Evolutionary conservation across 495 filamentous ascomycete genomes (phyloP), one percentile per base, ranked within the genome.

Genomic region (Aspergillus coremiiformis): DNA sequence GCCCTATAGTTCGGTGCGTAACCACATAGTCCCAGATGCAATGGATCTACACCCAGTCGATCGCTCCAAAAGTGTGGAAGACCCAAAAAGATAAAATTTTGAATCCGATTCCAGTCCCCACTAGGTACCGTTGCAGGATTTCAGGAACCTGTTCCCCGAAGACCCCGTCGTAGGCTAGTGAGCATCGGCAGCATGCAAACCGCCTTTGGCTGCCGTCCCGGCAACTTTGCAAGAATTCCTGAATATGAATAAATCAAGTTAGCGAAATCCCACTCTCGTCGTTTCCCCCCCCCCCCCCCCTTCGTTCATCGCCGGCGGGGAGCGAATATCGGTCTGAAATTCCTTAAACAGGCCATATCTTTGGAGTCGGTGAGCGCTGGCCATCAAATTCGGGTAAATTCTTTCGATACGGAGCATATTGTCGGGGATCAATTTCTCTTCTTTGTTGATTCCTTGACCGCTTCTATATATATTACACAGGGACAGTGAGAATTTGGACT

Each of bases 41-140:
- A 37, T 55, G 22, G 49, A 59, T 55, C 50, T 30, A 35, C 47
- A 14, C 20, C 39, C 24, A 53, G 39, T 53, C 54, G 49, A 55
- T 54, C 52, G 39, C 30, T 26, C 19, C 43, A 22, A 39, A 49
- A 48, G 11, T 32, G 41, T 44, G 47, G 21, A 39, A 41, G 8
- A 41, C 19, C 32, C 17, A 37, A 19, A 12, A 33, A 48, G 2
- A 47, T 12, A 20, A 33, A 50, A 22, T 37, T 7, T 41, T 39
- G 30, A 49, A 49, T 49, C 22, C 48, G 15, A 35, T 37, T 21
- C 14, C 37, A 21, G 10, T 51, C 51, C 35, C 59, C 55, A 62
- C 55, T 24, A 53, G 42, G 56, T 57, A 56, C 54, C 56, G 54
- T 59, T 62, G 51, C 54, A 63, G 60, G 60, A 58, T 58, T 55